Percentiles rank a stretch among this genome's conserved stretches.
Conservation (phyloP, 1,284 basidiomycete species). For the Irpex rosettiformis region DNA sequence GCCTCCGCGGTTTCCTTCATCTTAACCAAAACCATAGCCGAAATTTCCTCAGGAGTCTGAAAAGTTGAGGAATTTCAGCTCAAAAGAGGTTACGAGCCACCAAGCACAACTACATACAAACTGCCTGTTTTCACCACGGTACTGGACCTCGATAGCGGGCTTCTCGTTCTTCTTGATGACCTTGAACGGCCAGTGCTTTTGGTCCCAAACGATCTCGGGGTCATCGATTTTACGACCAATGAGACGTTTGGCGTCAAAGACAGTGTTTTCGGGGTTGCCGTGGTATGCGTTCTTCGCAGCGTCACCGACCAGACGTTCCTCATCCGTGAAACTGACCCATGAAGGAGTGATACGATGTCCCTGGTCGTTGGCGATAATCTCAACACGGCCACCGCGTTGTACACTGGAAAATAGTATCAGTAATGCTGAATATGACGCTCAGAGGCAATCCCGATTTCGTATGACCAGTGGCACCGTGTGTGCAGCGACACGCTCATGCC, state of each 20-base stretch:
- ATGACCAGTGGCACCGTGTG: too few relatives aligned
- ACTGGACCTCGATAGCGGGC: slow-evolving; percentile 81
- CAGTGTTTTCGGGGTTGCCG: slow-evolving; percentile 89
- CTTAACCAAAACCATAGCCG: slow-evolving; percentile 93
- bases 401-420: slow-evolving; percentile 51
- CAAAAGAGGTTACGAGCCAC: not conserved
- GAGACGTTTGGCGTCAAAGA: slow-evolving; percentile 97
- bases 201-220: slow-evolving; percentile 73
- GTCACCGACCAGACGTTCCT: slow-evolving; percentile 88
- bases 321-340: slow-evolving; percentile 89
- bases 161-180: slow-evolving; percentile 81
- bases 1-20: slow-evolving; percentile 99
- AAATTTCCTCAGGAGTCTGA: slow-evolving; percentile 84
- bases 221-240: slow-evolving; percentile 89
- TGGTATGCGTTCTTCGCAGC: slow-evolving; percentile 78
- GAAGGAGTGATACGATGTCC: slow-evolving; percentile 97
- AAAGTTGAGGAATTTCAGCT: not conserved
- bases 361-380: slow-evolving; percentile 97
- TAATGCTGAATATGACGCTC: too few relatives aligned
- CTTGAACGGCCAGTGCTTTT: slow-evolving; percentile 89
- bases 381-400: slow-evolving; percentile 88
- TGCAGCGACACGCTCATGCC: too few relatives aligned
- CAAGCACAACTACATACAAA: slow-evolving; percentile 80
- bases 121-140: slow-evolving; percentile 83
- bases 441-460: too few relatives aligned